Percentiles rank a stretch among this genome's conserved stretches.
These are phyloP conservation scores for Phytophthora crassamura DNA, from an alignment of 352 stramenopile genomes.

Conservation along the genomic window DNA sequence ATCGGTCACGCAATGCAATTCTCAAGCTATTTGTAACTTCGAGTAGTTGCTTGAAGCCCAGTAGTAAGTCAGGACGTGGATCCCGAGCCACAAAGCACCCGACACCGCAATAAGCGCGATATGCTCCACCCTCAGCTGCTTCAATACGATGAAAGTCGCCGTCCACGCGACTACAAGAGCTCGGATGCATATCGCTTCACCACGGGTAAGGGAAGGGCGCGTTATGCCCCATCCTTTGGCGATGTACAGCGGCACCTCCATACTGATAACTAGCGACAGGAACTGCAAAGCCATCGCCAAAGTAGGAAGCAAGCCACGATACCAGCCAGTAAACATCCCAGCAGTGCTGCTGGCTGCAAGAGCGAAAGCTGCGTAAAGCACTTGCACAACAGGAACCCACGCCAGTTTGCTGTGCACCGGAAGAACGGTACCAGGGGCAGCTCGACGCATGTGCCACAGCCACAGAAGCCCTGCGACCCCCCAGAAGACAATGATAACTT, in stretches of 20 bases:
- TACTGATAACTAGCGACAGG: constrained; percentile 24
- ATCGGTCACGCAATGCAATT: too few relatives aligned
- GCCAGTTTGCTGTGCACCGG: constrained; percentile 49
- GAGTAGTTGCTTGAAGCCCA: too few relatives aligned
- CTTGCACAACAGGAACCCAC: constrained; percentile 38
- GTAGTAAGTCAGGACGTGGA: constrained; percentile 60
- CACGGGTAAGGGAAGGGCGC: too few relatives aligned
- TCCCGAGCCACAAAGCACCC: constrained; percentile 42
- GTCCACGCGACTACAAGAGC: constrained; percentile 50
- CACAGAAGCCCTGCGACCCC: constrained; percentile 36
- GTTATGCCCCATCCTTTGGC: too few relatives aligned
- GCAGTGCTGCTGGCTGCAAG: constrained; percentile 30
- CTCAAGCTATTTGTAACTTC: too few relatives aligned
- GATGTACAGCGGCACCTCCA: constrained; percentile 45
- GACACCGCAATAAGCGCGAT: constrained; percentile 48
- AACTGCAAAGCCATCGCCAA: too few relatives aligned
- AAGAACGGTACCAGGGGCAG: constrained; percentile 32
- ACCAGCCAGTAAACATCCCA: constrained; percentile 28
- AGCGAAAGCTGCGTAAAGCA: constrained; percentile 30
- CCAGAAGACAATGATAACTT: constrained; percentile 35
- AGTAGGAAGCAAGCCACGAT: too few relatives aligned
- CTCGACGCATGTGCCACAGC: constrained; percentile 43
- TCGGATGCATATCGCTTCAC: too few relatives aligned
- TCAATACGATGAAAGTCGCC: constrained; percentile 39
- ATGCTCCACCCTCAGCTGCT: constrained; percentile 39